Base-by-base conservation (phyloP, 2,329 filamentous ascomycete species). In the Sporothrix humicola region DNA sequence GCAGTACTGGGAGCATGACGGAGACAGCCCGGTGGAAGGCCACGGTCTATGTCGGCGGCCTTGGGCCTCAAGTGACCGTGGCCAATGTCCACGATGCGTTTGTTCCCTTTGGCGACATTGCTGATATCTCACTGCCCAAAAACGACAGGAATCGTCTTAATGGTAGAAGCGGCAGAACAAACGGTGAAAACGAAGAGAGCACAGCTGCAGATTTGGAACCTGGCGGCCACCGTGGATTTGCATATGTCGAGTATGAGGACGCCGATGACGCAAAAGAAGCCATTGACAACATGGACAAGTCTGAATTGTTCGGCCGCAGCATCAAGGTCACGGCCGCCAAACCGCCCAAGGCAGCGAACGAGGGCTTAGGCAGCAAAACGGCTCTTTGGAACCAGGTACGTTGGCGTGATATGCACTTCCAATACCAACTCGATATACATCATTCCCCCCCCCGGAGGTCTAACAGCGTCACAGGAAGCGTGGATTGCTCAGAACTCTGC, bases 251-350 rank as follows among this genome's bases (percentile, higher is more conserved):
- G 80, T 99, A 93, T 79, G 94, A 98, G 79, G 88, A 94, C 73
- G 87, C 90, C 13, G 89, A 91, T 73, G 96, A 99, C 82, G 95
- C 95, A 42, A 91, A 91, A 79, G 95, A 98, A 83, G 96, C 96
- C 69, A 97, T 99, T 81, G 94, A 98, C 86, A 99, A 99, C 81
- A 98, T 99, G 95, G 94, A 99, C 81, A 94, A 97, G 81, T 92
- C 95, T 75, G 95, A 98, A 83, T 88, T 99, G 63, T 98, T 95
- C 81, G 97, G 96, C 12, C 90, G 93, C 74, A 91, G 96, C 15
- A 92, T 99, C 81, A 97, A 95, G 81, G 95, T 98, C 70, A 95
- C 94, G 61, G 89, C 92, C 72, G 97, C 97, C 59, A 99, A 97
- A 82, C 90, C 93, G 46, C 94, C 96, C 76, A 98, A 97, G 85